Base-by-base conservation (phyloP, 352 stramenopile species). In the Thraustochytrium sp. region DNA sequence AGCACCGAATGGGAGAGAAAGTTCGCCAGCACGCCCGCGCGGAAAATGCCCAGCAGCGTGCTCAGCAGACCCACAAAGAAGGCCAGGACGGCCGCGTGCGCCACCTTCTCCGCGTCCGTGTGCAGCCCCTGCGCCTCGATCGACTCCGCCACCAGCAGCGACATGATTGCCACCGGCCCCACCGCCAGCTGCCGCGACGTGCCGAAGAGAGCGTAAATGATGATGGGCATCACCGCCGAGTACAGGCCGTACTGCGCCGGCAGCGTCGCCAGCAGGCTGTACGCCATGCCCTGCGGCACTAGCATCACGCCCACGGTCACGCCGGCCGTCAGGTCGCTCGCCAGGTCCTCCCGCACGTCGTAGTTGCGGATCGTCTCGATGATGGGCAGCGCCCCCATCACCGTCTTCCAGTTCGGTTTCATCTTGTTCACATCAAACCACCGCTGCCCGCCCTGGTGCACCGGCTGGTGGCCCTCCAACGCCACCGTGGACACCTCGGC, bases 201-300 rank as follows among this genome's bases (percentile, higher is more conserved):
- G 13, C 82, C 82, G 44, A 85, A 85, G 3, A 82, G n/a, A 2
- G 54, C 26, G 49, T 85, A 85, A 1, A 38, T 31, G 38, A 85
- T 53, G 65, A 55, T 77, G 65, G 65, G 42, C 46, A 68, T 40
- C 8, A 85, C 23, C 23, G 40, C 56, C 4, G 18, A 40, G 72
- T 85, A 85, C 82, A 85, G 37, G n/a, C 82, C 82, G 23, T 76
- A 85, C 68, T 85, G 51, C 11, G 82, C 26, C 21, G 82, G 46
- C 36, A 85, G 44, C 0, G 76, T 54, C 11, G 82, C 82, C 21
- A 85, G 36, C 23, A 53, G 16, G 23, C 73, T 74, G 54, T 85
- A 85, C 13, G 82, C 85, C 34, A 85, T 56, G 16, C 76, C 26
- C 40, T 85, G 72, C 42, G 82, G 82, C 11, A 85, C 73, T 11